These are phyloP conservation scores for Penicillium steckii DNA, from an alignment of 495 filamentous ascomycete species.

Conservation along the genomic window DNA sequence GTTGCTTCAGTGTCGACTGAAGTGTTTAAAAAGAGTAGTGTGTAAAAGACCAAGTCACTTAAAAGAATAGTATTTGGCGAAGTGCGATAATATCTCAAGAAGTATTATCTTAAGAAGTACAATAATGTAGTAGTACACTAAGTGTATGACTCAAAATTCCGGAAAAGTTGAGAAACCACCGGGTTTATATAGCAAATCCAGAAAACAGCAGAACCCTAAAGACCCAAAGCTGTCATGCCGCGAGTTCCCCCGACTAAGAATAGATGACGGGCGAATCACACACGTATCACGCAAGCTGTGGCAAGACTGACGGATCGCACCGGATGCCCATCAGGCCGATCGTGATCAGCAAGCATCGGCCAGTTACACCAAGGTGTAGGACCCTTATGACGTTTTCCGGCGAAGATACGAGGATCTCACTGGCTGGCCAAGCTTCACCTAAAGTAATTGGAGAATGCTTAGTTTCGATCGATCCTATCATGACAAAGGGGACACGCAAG, in stretches of 20 bases:
- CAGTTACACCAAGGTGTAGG: neutral
- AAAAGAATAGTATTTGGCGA: too few species aligned
- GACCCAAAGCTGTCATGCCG: conserved; percentile 4
- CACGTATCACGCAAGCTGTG: conserved; percentile 23
- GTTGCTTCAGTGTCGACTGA: neutral
- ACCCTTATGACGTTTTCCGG: conserved; percentile 24
- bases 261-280: conserved; percentile 12
- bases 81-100: too few species aligned
- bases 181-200: neutral
- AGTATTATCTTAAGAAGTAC: too few species aligned
- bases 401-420: conserved; percentile 3
- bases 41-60: too few species aligned
- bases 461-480: conserved; percentile 22
- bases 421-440: conserved; percentile 11
- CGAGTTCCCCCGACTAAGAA: conserved; percentile 17
- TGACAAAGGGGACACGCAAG: conserved; percentile 20
- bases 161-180: neutral
- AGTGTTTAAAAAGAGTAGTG: too few species aligned
- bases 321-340: conserved; percentile 18
- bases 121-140: too few species aligned
- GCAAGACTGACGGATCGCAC: conserved; percentile 11
- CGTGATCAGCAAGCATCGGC: conserved; percentile 8
- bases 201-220: neutral
- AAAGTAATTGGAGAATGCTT: conserved; percentile 24
- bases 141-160: too few species aligned